Conservation (phyloP, 2,329 filamentous ascomycete species). For the Talaromyces sp. region DNA sequence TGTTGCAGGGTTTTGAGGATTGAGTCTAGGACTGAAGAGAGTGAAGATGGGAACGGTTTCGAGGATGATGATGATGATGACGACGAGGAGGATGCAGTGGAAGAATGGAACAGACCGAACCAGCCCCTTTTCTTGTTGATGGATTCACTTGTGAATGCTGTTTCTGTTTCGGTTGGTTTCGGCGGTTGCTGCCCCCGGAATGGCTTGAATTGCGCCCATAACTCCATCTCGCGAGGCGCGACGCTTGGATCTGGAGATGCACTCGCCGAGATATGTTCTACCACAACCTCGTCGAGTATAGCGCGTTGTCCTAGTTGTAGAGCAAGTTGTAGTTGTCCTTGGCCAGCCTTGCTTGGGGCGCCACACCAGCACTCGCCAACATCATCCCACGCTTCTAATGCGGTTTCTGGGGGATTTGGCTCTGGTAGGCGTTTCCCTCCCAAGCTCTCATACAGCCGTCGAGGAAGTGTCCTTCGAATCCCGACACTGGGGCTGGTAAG, state of each 20-base stretch:
- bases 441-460: slow-evolving; percentile 22
- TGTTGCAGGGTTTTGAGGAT: slow-evolving; percentile 32
- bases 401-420: slow-evolving; percentile 48
- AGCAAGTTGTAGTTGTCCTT: slow-evolving; percentile 43
- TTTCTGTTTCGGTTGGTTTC: slow-evolving; percentile 9
- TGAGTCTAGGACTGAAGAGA: slow-evolving; percentile 28
- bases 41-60: background rate
- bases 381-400: slow-evolving; percentile 69
- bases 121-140: slow-evolving; percentile 1
- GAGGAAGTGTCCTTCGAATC: slow-evolving; percentile 24
- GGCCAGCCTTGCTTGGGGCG: slow-evolving; percentile 40
- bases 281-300: slow-evolving; percentile 64
- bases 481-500: slow-evolving; percentile 58
- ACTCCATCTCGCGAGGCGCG: slow-evolving; percentile 67
- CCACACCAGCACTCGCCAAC: slow-evolving; percentile 88
- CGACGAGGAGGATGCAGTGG: background rate
- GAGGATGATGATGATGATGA: slow-evolving; percentile 4
- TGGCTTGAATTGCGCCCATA: slow-evolving; percentile 60
- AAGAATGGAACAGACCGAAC: slow-evolving; percentile 12
- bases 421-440: slow-evolving; percentile 19
- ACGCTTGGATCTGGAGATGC: slow-evolving; percentile 59
- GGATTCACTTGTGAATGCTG: background rate
- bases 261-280: slow-evolving; percentile 66
- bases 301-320: slow-evolving; percentile 46
- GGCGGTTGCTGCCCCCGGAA: background rate